Conservation (phyloP, 1,284 basidiomycete species). For the Ustilago esculenta region DNA sequence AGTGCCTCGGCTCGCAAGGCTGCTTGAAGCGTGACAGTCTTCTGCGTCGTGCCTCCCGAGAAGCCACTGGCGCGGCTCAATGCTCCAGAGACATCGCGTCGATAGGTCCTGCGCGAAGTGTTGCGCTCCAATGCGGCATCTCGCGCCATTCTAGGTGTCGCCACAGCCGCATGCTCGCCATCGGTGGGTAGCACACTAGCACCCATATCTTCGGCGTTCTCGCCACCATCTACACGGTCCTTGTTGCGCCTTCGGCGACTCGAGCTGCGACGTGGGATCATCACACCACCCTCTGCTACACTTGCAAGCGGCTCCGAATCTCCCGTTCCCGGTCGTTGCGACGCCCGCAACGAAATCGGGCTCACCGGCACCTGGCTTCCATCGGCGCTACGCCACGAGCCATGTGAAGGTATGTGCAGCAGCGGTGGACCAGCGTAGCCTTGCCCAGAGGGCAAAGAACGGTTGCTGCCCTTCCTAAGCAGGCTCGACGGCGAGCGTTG, state of each 20-base stretch:
- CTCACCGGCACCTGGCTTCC: conserved; percentile 13
- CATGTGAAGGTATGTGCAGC: conserved; percentile 29
- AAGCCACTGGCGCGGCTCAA: conserved; percentile 43
- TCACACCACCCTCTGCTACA: conserved; percentile 25
- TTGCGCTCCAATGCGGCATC: conserved; percentile 21
- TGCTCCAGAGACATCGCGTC: conserved; percentile 36
- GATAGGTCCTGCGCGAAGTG: conserved; percentile 19
- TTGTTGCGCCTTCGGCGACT: conserved; percentile 19
- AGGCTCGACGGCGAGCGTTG: conserved; percentile 20
- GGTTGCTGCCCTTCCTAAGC: conserved; percentile 24
- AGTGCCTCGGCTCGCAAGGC: conserved; percentile 58
- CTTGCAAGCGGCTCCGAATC: conserved; percentile 30
- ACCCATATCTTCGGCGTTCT: neutral
- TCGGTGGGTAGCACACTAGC: neutral
- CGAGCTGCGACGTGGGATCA: conserved; percentile 35
- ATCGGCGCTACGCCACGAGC: conserved; percentile 31
- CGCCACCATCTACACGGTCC: conserved; percentile 1
- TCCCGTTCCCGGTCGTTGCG: conserved; percentile 28
- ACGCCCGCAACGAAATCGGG: conserved; percentile 15
- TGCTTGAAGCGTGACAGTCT: conserved; percentile 49
- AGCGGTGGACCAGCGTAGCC: conserved; percentile 19
- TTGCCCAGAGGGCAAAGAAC: conserved; percentile 16
- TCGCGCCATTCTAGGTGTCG: conserved; percentile 14
- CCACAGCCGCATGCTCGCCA: neutral
- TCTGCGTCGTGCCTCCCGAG: conserved; percentile 29